Conservation (phyloP, 768 basidiomycete species). For the Lepiota venenata region DNA sequence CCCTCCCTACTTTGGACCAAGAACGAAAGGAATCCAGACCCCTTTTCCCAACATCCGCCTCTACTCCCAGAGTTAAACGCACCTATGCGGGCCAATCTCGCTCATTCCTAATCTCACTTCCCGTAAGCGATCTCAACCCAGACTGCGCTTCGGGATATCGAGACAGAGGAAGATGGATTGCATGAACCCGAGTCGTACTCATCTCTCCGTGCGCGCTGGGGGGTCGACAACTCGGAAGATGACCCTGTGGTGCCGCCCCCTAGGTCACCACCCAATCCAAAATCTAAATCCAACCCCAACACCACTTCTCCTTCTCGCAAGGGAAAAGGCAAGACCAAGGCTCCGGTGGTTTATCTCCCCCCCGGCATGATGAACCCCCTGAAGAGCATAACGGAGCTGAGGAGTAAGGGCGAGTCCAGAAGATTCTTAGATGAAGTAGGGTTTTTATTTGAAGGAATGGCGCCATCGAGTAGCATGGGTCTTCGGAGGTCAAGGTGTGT, state of each 20-base stretch:
- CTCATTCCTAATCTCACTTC: constrained; percentile 72
- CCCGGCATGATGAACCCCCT: constrained; percentile 67
- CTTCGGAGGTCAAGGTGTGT: constrained; percentile 67
- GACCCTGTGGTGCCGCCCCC: constrained; percentile 45
- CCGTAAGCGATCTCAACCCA: constrained; percentile 28
- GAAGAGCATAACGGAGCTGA: constrained; percentile 77
- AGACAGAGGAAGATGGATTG: constrained; percentile 46
- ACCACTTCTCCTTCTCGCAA: constrained; percentile 9
- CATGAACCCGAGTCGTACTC: constrained; percentile 69
- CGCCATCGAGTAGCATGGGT: constrained; percentile 43
- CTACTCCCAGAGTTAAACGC: constrained; percentile 38
- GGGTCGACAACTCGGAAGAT: constrained; percentile 77
- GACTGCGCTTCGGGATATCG: constrained; percentile 17
- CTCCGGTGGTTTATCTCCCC: constrained; percentile 30
- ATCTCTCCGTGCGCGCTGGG: constrained; percentile 74
- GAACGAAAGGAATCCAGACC: constrained; percentile 15
- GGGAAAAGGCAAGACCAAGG: constrained; percentile 10
- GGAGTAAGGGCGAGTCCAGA: constrained; percentile 77
- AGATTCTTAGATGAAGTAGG: constrained; percentile 83
- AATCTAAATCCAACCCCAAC: constrained; percentile 1
- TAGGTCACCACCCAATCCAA: neutral
- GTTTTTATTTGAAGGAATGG: constrained; percentile 81
- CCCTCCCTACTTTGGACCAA: neutral
- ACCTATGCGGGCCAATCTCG: constrained; percentile 78
- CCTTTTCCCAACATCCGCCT: constrained; percentile 22